These are phyloP conservation scores for Pyrenula massariospora DNA, from an alignment of 495 filamentous ascomycete species.

Conservation along the genomic window DNA sequence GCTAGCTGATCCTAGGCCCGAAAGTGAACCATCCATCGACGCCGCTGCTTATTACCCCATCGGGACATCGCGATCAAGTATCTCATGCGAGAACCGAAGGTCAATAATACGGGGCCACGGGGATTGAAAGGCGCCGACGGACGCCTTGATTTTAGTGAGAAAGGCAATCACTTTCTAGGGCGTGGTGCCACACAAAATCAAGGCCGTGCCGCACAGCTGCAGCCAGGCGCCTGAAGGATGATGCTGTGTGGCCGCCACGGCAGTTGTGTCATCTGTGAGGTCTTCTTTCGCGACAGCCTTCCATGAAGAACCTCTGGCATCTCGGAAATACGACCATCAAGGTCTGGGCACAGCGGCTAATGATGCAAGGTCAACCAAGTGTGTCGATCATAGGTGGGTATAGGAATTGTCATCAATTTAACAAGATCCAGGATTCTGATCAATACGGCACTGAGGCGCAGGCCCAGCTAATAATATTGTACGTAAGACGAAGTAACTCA, in stretches of 20 bases:
- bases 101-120: background rate
- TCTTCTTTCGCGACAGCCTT: background rate
- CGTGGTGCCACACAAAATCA: background rate
- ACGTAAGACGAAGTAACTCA: too few species aligned
- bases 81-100: background rate
- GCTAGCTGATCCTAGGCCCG: background rate
- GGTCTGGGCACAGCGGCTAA: background rate
- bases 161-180: background rate
- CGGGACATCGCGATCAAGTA: background rate
- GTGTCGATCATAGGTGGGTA: too few species aligned
- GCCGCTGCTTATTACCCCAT: background rate
- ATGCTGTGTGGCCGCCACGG: background rate
- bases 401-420: too few species aligned
- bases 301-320: too few species aligned
- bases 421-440: too few species aligned
- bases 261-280: background rate
- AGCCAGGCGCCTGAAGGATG: background rate
- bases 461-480: too few species aligned
- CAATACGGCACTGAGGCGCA: too few species aligned
- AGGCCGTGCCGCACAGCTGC: background rate
- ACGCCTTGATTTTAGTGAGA: too few species aligned
- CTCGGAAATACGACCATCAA: too few species aligned
- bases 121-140: background rate
- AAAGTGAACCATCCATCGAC: background rate
- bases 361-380: background rate